Conservation (phyloP, 805 yeast genomes). For the Schwanniomyces yamadae region DNA sequence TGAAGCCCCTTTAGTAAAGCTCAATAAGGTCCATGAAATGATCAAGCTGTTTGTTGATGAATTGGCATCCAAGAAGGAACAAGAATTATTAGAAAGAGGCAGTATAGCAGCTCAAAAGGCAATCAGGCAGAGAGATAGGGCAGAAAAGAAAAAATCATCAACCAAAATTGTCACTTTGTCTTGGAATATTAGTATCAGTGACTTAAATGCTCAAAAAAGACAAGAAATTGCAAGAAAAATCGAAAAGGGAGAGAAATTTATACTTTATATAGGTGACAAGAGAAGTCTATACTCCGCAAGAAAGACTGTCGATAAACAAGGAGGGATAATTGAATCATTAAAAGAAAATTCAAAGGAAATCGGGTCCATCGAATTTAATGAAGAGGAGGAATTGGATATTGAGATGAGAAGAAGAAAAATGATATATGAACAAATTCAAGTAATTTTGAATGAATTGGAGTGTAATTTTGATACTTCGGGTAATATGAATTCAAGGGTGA, state of each 20-base stretch:
- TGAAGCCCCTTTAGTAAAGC: slow-evolving; percentile 27
- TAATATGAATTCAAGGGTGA: slow-evolving; percentile 21
- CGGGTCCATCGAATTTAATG: slow-evolving; percentile 9
- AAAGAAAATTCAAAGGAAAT: slow-evolving; percentile 10
- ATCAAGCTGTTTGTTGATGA: slow-evolving; percentile 28
- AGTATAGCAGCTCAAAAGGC: slow-evolving; percentile 30
- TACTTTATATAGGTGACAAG: slow-evolving; percentile 24
- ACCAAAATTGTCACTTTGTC: slow-evolving; percentile 30
- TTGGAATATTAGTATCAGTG: slow-evolving; percentile 40
- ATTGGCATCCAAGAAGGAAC: slow-evolving; percentile 30
- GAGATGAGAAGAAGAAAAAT: slow-evolving; percentile 28
- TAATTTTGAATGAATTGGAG: slow-evolving; percentile 28
- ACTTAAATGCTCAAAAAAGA: slow-evolving; percentile 37
- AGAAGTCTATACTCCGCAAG: slow-evolving; percentile 15
- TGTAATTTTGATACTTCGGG: slow-evolving; percentile 30
- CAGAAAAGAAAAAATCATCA: slow-evolving; percentile 37
- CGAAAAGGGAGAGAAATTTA: slow-evolving; percentile 33
- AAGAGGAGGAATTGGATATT: slow-evolving; percentile 12
- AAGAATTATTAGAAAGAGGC: slow-evolving; percentile 32
- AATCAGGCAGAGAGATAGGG: slow-evolving; percentile 24
- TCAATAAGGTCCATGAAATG: slow-evolving; percentile 30
- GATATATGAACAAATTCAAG: slow-evolving; percentile 24
- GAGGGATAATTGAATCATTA: slow-evolving; percentile 8
- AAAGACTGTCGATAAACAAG: slow-evolving; percentile 12
- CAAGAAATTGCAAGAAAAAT: slow-evolving; percentile 32